Conservation (phyloP, 2,329 filamentous ascomycete genomes). For the Cytospora piceicola region DNA sequence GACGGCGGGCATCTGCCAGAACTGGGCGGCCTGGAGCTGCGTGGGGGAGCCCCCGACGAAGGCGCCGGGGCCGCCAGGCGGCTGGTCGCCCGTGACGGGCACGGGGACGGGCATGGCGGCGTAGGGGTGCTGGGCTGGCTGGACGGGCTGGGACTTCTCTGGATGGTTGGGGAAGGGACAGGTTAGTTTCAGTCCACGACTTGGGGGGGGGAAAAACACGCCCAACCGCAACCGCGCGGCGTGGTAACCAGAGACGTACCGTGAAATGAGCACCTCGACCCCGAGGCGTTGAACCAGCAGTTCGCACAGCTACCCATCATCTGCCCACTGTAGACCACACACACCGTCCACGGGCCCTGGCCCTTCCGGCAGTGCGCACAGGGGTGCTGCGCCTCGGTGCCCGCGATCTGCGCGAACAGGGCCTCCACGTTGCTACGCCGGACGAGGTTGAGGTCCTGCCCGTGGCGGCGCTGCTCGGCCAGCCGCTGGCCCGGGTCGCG, state of each 20-base stretch:
- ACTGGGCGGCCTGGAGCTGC: constrained; percentile 31
- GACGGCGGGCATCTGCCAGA: constrained; percentile 27
- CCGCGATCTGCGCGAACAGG: constrained; percentile 60
- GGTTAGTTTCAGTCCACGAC: neutral
- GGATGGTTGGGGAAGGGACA: neutral
- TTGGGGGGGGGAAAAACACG: neutral
- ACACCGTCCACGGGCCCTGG: constrained; percentile 62
- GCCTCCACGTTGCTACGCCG: constrained; percentile 65
- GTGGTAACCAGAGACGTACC: constrained; percentile 45
- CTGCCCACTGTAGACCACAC: constrained; percentile 62
- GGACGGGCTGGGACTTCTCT: constrained; percentile 28
- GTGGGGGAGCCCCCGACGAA: constrained; percentile 25
- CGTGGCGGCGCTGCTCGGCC: constrained; percentile 56
- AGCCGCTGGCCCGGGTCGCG: constrained; percentile 53
- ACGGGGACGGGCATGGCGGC: constrained; percentile 23
- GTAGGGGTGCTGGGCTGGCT: constrained; percentile 25
- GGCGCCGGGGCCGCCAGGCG: constrained; percentile 1
- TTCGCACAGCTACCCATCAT: constrained; percentile 67
- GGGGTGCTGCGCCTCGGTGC: constrained; percentile 49
- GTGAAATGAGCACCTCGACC: constrained; percentile 63
- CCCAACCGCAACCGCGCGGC: no score
- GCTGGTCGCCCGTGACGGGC: constrained; percentile 14
- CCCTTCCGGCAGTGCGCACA: constrained; percentile 66
- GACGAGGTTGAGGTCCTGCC: constrained; percentile 59
- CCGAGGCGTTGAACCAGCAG: constrained; percentile 67